phyloP scores from a whole-genome alignment of 1,284 basidiomycete species.

The Amylostereum areolatum region DNA sequence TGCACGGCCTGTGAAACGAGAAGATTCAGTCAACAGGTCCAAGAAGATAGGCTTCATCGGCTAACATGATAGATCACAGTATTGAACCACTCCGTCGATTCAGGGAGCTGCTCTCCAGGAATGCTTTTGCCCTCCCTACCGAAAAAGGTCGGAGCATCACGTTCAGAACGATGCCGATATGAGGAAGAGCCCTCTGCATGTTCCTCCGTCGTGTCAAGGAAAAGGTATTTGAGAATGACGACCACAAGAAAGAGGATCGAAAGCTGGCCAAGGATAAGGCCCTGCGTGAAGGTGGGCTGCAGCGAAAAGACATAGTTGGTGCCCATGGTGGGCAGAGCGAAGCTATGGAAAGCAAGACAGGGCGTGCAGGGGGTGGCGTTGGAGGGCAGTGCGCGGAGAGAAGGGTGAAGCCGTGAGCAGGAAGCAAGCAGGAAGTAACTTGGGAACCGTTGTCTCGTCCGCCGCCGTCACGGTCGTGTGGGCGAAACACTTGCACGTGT shows the following conservation, averaged over 20 bases:
- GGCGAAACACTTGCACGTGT: too few relatives aligned
- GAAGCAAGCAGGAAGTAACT: too few relatives aligned
- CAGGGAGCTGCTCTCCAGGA: slow-evolving; percentile 19
- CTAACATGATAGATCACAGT: slow-evolving; percentile 57
- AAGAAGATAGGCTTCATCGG: neutral
- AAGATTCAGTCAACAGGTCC: neutral
- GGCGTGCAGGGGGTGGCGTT: too few relatives aligned
- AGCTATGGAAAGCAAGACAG: too few relatives aligned
- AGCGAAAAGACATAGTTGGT: slow-evolving; percentile 63
- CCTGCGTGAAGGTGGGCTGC: slow-evolving; percentile 80
- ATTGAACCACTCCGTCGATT: slow-evolving; percentile 77
- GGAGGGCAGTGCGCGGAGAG: too few relatives aligned
- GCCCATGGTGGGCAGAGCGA: slow-evolving; percentile 33
- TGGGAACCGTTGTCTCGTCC: too few relatives aligned
- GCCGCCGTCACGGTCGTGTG: too few relatives aligned
- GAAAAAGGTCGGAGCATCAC: slow-evolving; percentile 13
- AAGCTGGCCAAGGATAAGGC: slow-evolving; percentile 72
- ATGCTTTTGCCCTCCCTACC: neutral
- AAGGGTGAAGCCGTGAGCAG: too few relatives aligned
- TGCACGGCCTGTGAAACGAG: slow-evolving; percentile 46
- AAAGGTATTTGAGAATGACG: slow-evolving; percentile 75
- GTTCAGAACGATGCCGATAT: slow-evolving; percentile 51
- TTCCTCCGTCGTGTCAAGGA: slow-evolving; percentile 59
- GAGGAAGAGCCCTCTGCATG: slow-evolving; percentile 46
- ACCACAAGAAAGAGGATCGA: slow-evolving; percentile 67